Conservation (phyloP, 2,329 filamentous ascomycete genomes). For the Cladophialophora yegresii region DNA sequence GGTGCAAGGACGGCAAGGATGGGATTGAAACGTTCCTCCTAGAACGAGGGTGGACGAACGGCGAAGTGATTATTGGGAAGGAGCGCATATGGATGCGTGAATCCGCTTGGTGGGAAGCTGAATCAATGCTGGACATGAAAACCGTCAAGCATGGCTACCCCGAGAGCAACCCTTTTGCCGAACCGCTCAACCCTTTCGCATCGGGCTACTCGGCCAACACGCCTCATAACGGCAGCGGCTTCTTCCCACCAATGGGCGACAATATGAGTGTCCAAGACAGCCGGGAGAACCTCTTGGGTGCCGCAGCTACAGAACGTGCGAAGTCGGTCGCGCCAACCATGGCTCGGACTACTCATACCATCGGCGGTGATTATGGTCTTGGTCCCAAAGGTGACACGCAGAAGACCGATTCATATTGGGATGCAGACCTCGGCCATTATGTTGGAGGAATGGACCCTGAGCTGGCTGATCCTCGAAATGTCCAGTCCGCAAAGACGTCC, state of each 20-base stretch:
- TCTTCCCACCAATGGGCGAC: slow-evolving; percentile 67
- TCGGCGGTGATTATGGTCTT: slow-evolving; percentile 81
- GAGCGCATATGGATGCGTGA: slow-evolving; percentile 97
- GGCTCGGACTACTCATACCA: slow-evolving; percentile 58
- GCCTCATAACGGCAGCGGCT: slow-evolving; percentile 59
- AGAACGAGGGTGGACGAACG: slow-evolving; percentile 96
- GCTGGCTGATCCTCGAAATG: slow-evolving; percentile 71
- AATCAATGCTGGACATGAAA: slow-evolving; percentile 91
- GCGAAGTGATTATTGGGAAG: slow-evolving; percentile 85
- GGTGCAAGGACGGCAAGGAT: slow-evolving; percentile 85
- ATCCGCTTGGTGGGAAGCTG: slow-evolving; percentile 94
- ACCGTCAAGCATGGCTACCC: slow-evolving; percentile 53
- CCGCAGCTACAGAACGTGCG: slow-evolving; percentile 57
- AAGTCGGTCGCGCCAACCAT: slow-evolving; percentile 61
- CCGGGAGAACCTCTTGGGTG: slow-evolving; percentile 67
- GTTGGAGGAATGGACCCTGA: slow-evolving; percentile 73
- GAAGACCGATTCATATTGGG: slow-evolving; percentile 72
- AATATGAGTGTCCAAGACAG: slow-evolving; percentile 62
- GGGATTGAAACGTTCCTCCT: slow-evolving; percentile 93
- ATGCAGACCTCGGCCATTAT: slow-evolving; percentile 65
- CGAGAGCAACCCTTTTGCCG: slow-evolving; percentile 27
- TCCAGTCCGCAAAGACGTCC: slow-evolving; percentile 69
- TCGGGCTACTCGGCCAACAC: slow-evolving; percentile 67
- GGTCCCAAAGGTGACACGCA: slow-evolving; percentile 80
- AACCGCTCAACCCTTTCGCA: slow-evolving; percentile 56